Evolutionary conservation across 768 basidiomycete genomes (phyloP).

Genomic region (Chalciporus piperatus): DNA sequence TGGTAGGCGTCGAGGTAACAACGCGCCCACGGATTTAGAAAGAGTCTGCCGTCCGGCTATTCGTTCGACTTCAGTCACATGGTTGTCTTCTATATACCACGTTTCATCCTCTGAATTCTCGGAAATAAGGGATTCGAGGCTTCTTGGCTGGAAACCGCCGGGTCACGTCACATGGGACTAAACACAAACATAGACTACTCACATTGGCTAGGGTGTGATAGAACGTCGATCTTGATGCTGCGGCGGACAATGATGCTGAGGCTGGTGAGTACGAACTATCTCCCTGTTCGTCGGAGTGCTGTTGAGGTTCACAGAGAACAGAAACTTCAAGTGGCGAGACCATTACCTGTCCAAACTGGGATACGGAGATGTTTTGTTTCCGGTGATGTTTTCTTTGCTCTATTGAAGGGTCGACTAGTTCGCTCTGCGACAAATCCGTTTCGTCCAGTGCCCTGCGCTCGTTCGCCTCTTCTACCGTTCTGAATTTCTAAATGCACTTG

Average conservation of each 20-base stretch:
- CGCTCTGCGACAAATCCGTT: slow-evolving; percentile 9
- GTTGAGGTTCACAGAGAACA: slow-evolving; percentile 3
- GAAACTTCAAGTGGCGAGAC: not conserved
- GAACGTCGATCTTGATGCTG: slow-evolving; percentile 46
- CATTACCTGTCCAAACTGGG: slow-evolving; percentile 58
- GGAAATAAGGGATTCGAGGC: slow-evolving; percentile 44
- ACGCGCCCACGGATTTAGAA: slow-evolving; percentile 38
- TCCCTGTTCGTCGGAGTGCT: slow-evolving; percentile 21
- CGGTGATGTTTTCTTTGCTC: slow-evolving; percentile 34
- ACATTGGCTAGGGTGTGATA: slow-evolving; percentile 46
- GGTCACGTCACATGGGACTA: slow-evolving; percentile 10
- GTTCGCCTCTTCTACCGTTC: slow-evolving; percentile 54
- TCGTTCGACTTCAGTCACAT: slow-evolving; percentile 48
- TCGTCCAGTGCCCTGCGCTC: slow-evolving; percentile 46
- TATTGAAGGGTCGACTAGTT: slow-evolving; percentile 20
- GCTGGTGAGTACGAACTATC: slow-evolving; percentile 16
- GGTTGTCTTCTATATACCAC: slow-evolving; percentile 41
- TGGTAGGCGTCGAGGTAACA: slow-evolving; percentile 46
- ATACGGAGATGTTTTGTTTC: slow-evolving; percentile 55
- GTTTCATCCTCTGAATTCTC: slow-evolving; percentile 32
- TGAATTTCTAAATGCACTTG: slow-evolving; percentile 46
- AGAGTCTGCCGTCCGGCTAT: slow-evolving; percentile 44
- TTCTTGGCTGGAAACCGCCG: slow-evolving; percentile 37
- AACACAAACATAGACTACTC: slow-evolving; percentile 11
- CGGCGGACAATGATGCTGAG: slow-evolving; percentile 36